Evolutionary conservation across 179 eudicot genomes (phyloP), one percentile per base, ranked within the genome.

Genomic region (Spergularia azorica): DNA sequence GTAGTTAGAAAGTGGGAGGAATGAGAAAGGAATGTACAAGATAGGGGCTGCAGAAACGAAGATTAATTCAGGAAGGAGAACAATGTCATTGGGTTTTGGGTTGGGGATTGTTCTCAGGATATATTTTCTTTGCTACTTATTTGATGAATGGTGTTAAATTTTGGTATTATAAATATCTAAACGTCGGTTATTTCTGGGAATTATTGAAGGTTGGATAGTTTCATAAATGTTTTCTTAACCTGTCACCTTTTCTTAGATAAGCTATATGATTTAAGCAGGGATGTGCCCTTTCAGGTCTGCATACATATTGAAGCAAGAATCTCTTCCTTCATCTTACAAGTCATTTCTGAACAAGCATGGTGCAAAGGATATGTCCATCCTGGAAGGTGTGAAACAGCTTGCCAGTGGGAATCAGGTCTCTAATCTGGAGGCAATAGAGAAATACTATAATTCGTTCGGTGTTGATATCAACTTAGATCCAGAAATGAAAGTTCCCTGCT

Each of bases 301-400:
- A 74, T 95, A 90, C 85, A 77, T 95, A 81, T 64, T 95, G 89
- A 93, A 91, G 82, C 99, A 83, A 84, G 97, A 95, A 52, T 93
- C 94, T 75, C 82, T 95, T 80, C 90, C 97, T 67, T 73, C 88
- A 76, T 83, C 99, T 60, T 95, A 95, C 89, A 93, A 90, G 88
- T 88, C 92, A 46, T 95, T 95, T 82, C 97, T 95, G 76, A 95
- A 90, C 83, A 95, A 95, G 81, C 99, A 95, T 71, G 99, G 97
- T 16, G 99, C 85, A 75, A 95, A 95, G 82, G 92, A 88, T 83
- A 48, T 81, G 54, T 66, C 83, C 68, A 85, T 95, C 72, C 79
- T 95, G 80, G 81, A 90, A 70, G 97, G 92, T 41, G 88, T 91
- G 58, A 91, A 84, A 82, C 95, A 91, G 26, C 83, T 91, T 54